Percentiles rank a stretch among this genome's conserved stretches.
Evolutionary conservation across 139 green algal species (phyloP).

Genomic region (Closterium sp.): DNA sequence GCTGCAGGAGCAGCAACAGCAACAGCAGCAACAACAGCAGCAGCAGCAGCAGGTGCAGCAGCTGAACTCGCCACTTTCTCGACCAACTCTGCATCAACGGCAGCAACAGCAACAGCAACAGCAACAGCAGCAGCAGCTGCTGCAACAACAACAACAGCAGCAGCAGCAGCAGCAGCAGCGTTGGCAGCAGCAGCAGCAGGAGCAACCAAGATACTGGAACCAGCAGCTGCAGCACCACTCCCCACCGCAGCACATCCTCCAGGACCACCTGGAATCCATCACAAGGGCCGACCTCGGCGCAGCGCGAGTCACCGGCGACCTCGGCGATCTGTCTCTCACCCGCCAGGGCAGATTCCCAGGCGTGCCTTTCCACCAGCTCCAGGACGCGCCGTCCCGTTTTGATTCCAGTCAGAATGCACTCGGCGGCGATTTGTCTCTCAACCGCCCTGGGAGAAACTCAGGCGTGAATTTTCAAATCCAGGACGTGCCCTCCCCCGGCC

Average conservation of each 20-base stretch:
- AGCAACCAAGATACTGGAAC: not conserved
- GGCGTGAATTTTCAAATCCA: not conserved
- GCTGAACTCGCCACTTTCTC: too few relatives aligned
- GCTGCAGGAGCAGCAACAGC: conserved; percentile 7
- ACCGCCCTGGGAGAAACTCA: too few relatives aligned
- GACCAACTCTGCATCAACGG: too few relatives aligned
- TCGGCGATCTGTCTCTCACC: not conserved
- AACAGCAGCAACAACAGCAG: not conserved
- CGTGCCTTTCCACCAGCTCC: not conserved
- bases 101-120: not conserved
- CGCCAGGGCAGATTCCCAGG: too few relatives aligned
- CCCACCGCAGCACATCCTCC: not conserved
- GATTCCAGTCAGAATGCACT: too few relatives aligned
- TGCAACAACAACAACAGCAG: too few relatives aligned
- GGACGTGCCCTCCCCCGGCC: not conserved
- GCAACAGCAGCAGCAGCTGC: too few relatives aligned
- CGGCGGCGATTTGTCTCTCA: not conserved
- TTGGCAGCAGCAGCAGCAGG: not conserved
- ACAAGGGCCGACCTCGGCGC: not conserved
- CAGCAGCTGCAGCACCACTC: not conserved
- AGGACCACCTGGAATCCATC: not conserved
- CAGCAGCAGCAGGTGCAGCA: not conserved
- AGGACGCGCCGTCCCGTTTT: not conserved
- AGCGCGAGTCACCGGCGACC: not conserved
- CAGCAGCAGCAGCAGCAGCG: not conserved